Base-by-base conservation (phyloP, 768 basidiomycete species). In the Termitomyces heimii region DNA sequence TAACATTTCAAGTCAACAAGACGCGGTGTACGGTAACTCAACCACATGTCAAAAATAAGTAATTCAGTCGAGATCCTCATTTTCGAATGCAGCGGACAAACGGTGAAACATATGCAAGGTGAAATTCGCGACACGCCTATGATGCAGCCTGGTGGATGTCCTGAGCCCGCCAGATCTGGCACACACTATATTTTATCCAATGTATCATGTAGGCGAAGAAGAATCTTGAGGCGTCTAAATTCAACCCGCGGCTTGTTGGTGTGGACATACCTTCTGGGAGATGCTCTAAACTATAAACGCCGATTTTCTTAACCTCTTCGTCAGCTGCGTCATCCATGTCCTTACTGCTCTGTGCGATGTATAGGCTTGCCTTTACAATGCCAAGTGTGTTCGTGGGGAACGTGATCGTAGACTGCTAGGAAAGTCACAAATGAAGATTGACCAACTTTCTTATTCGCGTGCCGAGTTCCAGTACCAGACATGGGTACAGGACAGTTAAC, bases 361-460 rank as follows among this genome's bases (percentile, higher is more conserved):
- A 31, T 7, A 7, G 2, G 18, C n/a, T n/a, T 18, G 37, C 5
- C 35, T 37, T 37, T 14, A 35, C 14, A 35, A 14, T 14, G 35
- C 35, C 14, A 35, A 35, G 14, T 14, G 35, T 0, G 16, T 3
- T 35, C 35, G 35, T 45, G 77, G 78, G 14, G 73, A 74, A 47
- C 67, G 77, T 43, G 72, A 79, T 56, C 62, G 72, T 59, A 70
- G 77, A 31, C 49, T 79, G 26, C 67, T 70, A 37, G 74, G 74
- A 1, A 77, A 74, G 62, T 71, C 69, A 0, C 54, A 55, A 29
- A 64, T 73, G 40, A 73, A 79, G 56, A 64, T 76, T 16, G 68
- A 71, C 50, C 60, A 75, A 45, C 60, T 80, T 48, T 77, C 78
- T 2, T 76, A 76, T 60, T 62, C 70, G n/a, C 78, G 79, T 66